Base-by-base conservation (phyloP, 768 basidiomycete species). In the Butyriboletus loyo region DNA sequence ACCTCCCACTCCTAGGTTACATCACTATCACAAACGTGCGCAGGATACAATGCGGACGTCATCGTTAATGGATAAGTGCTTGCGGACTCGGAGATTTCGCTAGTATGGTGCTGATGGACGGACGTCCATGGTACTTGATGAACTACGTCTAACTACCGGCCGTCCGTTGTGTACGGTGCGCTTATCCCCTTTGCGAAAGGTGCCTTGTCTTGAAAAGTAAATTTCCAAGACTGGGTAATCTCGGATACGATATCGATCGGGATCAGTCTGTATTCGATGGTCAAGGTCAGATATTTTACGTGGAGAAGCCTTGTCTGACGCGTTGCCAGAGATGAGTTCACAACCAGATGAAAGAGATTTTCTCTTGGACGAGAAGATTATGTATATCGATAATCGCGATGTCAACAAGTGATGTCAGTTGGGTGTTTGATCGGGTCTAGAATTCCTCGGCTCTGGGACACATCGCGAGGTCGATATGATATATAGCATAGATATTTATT, bases 301-400 rank as follows among this genome's bases (percentile, higher is more conserved):
- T 63, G 57, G 61, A 56, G 64, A 62, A 56, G 47, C n/a, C 14
- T 5, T 5, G 37, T 38, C 45, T 53, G 53, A 53, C 46, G 39
- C 39, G 34, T 49, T 54, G 46, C 43, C 40, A 52, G 34, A 50
- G 47, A 52, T 44, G 53, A 42, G 22, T 27, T 50, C 46, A 51
- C 35, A 30, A 25, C 19, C 30, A 24, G 30, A 39, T 9, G 22
- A 45, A 45, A 37, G 37, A 13, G 54, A 56, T 59, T 62, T 56
- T 56, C 64, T 43, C 34, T 53, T 43, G 27, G 44, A 41, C 51
- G 41, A 49, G 55, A 58, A 37, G 46, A 55, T 50, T 25, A 53
- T 45, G 53, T 41, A 41, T 38, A 53, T 59, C 45, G 56, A 59
- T 65, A 52, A 59, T 62, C 56, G 59, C 48, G 43, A 56, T 44